Evolutionary conservation across 192 early-diverging fungal genomes (phyloP).

Genomic region (Spizellomyces punctatus): DNA sequence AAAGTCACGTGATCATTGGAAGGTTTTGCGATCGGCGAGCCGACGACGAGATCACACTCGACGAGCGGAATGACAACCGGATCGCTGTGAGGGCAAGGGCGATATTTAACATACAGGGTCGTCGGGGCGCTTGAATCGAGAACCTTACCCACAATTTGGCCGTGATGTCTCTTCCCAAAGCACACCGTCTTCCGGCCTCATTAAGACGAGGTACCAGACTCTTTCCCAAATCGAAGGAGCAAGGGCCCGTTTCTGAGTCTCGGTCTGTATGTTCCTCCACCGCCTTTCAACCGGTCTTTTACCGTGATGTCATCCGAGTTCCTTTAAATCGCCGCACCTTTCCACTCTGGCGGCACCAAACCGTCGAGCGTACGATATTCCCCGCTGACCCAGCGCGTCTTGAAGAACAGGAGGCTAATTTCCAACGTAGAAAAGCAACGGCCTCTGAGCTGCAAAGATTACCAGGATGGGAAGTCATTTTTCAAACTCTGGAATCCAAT

Average conservation of each 20-base stretch:
- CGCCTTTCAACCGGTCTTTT: constrained; percentile 28
- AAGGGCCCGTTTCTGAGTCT: not conserved
- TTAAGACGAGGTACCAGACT: too few relatives aligned
- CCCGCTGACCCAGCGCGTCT: not conserved
- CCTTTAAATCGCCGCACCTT: constrained; percentile 9
- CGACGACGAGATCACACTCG: too few relatives aligned
- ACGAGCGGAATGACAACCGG: too few relatives aligned
- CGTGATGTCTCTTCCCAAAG: too few relatives aligned
- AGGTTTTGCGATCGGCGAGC: too few relatives aligned
- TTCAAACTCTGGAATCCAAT: not conserved
- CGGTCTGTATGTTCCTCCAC: constrained; percentile 19
- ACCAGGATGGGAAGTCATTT: constrained; percentile 21
- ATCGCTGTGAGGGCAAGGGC: too few relatives aligned
- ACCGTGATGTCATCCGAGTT: constrained; percentile 24
- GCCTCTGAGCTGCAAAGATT: constrained; percentile 1
- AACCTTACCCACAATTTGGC: too few relatives aligned
- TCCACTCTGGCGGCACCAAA: constrained; percentile 22
- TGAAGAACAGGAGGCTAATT: not conserved
- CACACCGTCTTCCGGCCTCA: too few relatives aligned
- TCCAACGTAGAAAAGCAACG: not conserved
- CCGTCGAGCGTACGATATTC: constrained; percentile 14
- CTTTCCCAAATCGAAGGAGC: too few relatives aligned
- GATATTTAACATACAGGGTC: too few relatives aligned
- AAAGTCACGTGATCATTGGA: too few relatives aligned
- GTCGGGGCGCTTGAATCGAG: too few relatives aligned